Evolutionary conservation across 164 flowering plant species (phyloP).

Genomic region (Vitis amurensis): DNA sequence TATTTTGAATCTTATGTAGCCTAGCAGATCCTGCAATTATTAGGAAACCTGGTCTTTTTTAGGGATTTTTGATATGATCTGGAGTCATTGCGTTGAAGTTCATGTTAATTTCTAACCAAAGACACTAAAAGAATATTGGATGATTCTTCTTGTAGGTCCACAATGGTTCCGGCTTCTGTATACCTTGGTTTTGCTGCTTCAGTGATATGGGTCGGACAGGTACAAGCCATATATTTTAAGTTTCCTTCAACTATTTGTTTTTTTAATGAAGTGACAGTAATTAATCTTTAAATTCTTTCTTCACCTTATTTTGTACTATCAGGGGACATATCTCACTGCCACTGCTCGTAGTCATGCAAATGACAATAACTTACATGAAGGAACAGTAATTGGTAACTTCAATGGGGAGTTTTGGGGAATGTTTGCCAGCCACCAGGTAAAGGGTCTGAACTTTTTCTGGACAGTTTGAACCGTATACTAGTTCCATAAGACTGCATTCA

Average conservation of each 20-base stretch:
- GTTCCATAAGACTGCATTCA: background rate
- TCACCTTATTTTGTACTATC: slow-evolving; percentile 13
- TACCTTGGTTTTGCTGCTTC: slow-evolving; percentile 95
- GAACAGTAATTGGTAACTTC: slow-evolving; percentile 78
- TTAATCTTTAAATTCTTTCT: background rate
- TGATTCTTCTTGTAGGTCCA: slow-evolving; percentile 52
- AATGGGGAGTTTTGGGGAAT: slow-evolving; percentile 95
- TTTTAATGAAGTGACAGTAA: background rate
- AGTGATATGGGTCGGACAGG: slow-evolving; percentile 98
- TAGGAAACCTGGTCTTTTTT: no score
- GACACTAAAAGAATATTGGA: no score
- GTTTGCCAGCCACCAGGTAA: slow-evolving; percentile 89
- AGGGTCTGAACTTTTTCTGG: background rate
- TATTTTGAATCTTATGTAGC: no score
- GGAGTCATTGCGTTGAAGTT: no score
- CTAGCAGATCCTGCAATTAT: no score
- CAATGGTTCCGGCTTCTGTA: slow-evolving; percentile 88
- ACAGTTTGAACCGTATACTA: background rate
- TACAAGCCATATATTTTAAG: slow-evolving; percentile 12
- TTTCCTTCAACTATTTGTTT: background rate
- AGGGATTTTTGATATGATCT: no score
- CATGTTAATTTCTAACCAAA: no score
- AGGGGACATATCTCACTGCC: slow-evolving; percentile 96
- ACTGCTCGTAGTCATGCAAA: slow-evolving; percentile 78
- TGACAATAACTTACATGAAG: slow-evolving; percentile 67